A percentile compares a stretch with the other conserved stretches of the same genome.
phyloP scores from a whole-genome alignment of 331 rosid species.

The Arachis monticola region DNA sequence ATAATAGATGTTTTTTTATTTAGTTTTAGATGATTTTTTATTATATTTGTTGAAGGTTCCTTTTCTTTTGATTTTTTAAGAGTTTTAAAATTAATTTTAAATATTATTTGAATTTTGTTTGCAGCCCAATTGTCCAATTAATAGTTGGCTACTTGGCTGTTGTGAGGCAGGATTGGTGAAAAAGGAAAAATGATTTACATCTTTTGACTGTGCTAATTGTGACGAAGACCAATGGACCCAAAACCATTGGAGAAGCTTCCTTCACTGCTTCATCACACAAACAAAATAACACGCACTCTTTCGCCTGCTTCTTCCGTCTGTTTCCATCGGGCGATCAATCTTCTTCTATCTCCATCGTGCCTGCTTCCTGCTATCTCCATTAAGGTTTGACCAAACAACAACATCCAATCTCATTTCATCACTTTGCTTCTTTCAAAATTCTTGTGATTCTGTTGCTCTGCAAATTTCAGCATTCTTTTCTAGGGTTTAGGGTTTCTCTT shows the following conservation, averaged over 20 bases:
- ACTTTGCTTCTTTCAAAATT: constrained; percentile 21
- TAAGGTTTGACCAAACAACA: constrained; percentile 54
- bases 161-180: too few species aligned
- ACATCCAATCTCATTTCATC: constrained; percentile 31
- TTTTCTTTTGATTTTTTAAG: too few species aligned
- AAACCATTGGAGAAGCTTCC: background rate
- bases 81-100: too few species aligned
- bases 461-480: constrained; percentile 20
- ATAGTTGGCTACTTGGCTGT: too few species aligned
- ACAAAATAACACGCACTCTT: background rate
- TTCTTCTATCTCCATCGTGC: constrained; percentile 11
- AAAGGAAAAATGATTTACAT: too few species aligned
- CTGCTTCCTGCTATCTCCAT: constrained; percentile 23
- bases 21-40: too few species aligned
- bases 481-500: constrained; percentile 56
- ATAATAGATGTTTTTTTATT: too few species aligned
- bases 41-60: too few species aligned
- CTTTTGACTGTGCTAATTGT: too few species aligned
- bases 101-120: too few species aligned
- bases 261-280: background rate
- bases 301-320: background rate
- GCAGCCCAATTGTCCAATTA: too few species aligned
- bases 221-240: background rate
- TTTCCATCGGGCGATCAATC: background rate
- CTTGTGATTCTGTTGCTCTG: constrained; percentile 36